Base-by-base conservation (phyloP, 768 basidiomycete species). In the Psilocybe subaeruginosa region DNA sequence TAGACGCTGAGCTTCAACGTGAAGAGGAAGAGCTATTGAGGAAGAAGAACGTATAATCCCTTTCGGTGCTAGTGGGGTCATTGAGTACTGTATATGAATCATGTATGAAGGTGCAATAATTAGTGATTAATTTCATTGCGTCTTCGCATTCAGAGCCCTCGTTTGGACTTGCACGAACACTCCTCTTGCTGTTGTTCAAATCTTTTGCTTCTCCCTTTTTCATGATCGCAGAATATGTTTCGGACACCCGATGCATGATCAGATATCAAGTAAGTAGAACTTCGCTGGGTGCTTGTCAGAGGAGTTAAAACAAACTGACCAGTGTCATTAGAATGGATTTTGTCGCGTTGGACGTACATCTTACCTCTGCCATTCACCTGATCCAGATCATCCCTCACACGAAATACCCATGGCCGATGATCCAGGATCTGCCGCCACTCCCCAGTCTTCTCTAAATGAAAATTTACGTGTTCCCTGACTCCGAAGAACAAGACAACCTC, bases 1-100 rank as follows among this genome's bases (percentile, higher is more conserved):
- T 85, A n/a, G 87, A 88, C 66, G 82, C 82, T 3, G 74, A 86
- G 63, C 72, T 88, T 17, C 77, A 82, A 73, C 67, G 67, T 2
- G 84, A 85, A 59, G 87, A 88, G 17, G 78, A 79, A 56, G 80
- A 83, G 64, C 54, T 68, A 39, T 62, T 87, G 60, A 75, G 61
- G 66, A 73, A 76, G 63, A 86, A 85, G 70, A 79, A 61, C 31
- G 57, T 53, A 16, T 53, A 43, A 43, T 19, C 31, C 2, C 3
- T 47, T 35, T 11, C 6, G 6, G 33, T 23, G 33, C 33, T 35
- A 35, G 11, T 35, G 33, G 7, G 7, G 2, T 23, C 23, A 23
- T 2, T 23, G 23, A 23, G 23, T 23, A 23, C 23, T 23, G 23
- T 23, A 23, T 23, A 23, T 2, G 23, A 23, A 23, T 23, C 23